These are phyloP conservation scores for Penicillium sp. DNA, from an alignment of 2,329 filamentous ascomycete species.

Conservation along the genomic window DNA sequence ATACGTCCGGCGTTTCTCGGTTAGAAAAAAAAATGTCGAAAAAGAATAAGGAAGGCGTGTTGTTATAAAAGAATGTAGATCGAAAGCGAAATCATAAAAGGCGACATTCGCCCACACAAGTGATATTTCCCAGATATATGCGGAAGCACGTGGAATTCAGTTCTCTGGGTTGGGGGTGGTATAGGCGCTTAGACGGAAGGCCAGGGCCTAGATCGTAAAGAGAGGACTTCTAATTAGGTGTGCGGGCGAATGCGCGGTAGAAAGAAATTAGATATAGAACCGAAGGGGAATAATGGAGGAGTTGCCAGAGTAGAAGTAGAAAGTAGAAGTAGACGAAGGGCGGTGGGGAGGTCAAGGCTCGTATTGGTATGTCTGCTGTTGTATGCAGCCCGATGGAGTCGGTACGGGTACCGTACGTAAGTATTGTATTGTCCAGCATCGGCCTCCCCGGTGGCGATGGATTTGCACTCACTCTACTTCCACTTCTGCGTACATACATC, in stretches of 20 bases:
- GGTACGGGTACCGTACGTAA: constrained; percentile 13
- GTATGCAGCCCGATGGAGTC: constrained; percentile 21
- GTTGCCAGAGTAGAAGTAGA: constrained; percentile 21
- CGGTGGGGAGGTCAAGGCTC: constrained; percentile 16
- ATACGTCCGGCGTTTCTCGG: constrained; percentile 49
- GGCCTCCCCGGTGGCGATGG: constrained; percentile 5
- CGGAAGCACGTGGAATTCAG: background rate
- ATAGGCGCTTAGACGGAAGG: background rate
- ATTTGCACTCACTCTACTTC: background rate
- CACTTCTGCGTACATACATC: background rate
- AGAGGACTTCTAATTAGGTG: constrained; percentile 30
- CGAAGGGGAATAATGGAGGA: constrained; percentile 27
- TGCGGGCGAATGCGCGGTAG: constrained; percentile 40
- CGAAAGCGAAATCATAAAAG: constrained; percentile 36
- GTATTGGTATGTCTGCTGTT: constrained; percentile 5
- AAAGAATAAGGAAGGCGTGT: constrained; percentile 44
- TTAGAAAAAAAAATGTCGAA: constrained; percentile 36
- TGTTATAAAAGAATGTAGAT: constrained; percentile 46
- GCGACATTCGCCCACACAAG: constrained; percentile 45
- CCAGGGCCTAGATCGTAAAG: constrained; percentile 4
- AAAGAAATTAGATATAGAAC: constrained; percentile 32
- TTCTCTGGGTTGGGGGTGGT: background rate
- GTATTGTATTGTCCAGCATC: background rate
- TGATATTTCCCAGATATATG: constrained; percentile 5
- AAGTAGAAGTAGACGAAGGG: constrained; percentile 24